Evolutionary conservation across 164 flowering plant genomes (phyloP).

Genomic region (Vitis cinerea): DNA sequence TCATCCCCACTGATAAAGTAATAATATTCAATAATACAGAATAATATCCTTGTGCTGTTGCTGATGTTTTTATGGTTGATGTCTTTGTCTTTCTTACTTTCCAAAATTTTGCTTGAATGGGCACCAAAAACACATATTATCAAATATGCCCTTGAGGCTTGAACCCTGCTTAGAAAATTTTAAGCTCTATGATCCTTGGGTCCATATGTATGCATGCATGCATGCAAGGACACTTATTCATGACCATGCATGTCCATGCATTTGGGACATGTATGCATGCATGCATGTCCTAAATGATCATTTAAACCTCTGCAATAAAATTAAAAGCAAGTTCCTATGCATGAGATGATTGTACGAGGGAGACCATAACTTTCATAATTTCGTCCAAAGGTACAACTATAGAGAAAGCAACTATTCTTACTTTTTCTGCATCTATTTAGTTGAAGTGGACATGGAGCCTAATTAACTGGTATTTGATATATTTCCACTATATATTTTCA

Average conservation of each 20-base stretch:
- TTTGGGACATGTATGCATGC: not conserved
- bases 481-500: too few species aligned
- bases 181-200: conserved; percentile 5
- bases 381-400: too few species aligned
- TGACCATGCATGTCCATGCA: not conserved
- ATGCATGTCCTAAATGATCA: too few species aligned
- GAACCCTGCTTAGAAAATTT: conserved; percentile 11
- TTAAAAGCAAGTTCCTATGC: too few species aligned
- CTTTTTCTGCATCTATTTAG: too few species aligned
- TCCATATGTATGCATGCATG: conserved; percentile 1
- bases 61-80: not conserved
- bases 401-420: too few species aligned
- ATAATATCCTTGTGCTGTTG: not conserved
- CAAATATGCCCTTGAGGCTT: conserved; percentile 1
- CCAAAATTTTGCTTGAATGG: conserved; percentile 1
- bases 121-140: not conserved
- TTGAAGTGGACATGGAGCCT: too few species aligned
- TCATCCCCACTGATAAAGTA: conserved; percentile 13
- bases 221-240: conserved; percentile 11
- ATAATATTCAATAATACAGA: not conserved
- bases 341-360: too few species aligned
- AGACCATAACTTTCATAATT: too few species aligned
- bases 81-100: not conserved
- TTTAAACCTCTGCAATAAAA: too few species aligned
- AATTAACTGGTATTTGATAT: too few species aligned